Conservation (phyloP, 768 basidiomycete genomes). For the Suillus occidentalis region DNA sequence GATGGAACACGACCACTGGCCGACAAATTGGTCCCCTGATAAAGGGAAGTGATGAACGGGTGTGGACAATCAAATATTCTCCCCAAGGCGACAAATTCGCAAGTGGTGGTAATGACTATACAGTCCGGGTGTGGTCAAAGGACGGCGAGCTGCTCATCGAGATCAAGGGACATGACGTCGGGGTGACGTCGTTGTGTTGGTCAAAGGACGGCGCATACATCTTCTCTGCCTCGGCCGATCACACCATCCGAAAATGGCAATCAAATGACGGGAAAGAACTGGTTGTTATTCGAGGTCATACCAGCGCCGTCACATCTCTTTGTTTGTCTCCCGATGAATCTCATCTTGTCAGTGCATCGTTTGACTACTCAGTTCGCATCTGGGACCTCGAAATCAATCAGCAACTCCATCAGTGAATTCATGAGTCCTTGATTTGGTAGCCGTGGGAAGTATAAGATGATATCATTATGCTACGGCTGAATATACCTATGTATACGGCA, state of each 20-base stretch:
- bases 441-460: too few relatives aligned
- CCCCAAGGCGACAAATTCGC: background rate
- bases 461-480: too few relatives aligned
- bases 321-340: background rate
- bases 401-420: too few relatives aligned
- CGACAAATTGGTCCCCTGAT: background rate
- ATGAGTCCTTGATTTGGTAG: too few relatives aligned
- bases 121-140: background rate
- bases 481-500: too few relatives aligned
- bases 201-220: background rate
- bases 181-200: background rate
- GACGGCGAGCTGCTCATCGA: background rate
- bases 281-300: background rate
- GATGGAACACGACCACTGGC: slow-evolving; percentile 14
- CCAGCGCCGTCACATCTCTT: background rate
- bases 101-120: background rate
- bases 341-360: background rate
- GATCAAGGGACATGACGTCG: background rate
- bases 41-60: background rate
- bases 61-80: background rate
- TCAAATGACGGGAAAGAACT: background rate
- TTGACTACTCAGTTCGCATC: background rate
- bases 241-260: background rate
- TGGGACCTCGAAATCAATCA: slow-evolving; percentile 1
- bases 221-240: background rate